phyloP scores from a whole-genome alignment of 257 asterid species.

The Salvia rosmarinus region DNA sequence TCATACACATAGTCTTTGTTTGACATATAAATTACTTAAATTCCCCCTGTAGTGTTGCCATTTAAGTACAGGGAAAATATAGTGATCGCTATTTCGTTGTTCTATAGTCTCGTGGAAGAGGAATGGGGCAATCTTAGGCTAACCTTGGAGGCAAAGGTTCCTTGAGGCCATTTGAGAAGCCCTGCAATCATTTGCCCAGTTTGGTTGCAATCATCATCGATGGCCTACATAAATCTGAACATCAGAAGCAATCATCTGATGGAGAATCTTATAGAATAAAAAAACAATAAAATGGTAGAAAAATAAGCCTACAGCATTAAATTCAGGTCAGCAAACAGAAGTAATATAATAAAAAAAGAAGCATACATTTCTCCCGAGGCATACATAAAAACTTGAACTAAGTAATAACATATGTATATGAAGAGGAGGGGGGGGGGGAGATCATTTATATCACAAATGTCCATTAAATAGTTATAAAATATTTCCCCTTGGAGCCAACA shows the following conservation, averaged over 20 bases:
- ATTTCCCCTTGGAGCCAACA: neutral
- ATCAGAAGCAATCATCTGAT: constrained; percentile 40
- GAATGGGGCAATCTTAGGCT: constrained; percentile 23
- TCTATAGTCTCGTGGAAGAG: neutral
- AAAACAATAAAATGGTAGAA: too few relatives aligned
- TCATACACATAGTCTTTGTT: too few relatives aligned
- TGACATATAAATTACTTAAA: too few relatives aligned
- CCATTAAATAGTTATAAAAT: neutral
- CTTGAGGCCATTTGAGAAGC: constrained; percentile 95
- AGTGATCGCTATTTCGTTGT: neutral
- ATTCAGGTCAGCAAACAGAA: too few relatives aligned
- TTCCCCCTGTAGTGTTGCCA: neutral
- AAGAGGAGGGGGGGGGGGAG: too few relatives aligned
- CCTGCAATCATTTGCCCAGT: constrained; percentile 98
- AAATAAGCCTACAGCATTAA: too few relatives aligned
- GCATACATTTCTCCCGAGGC: too few relatives aligned
- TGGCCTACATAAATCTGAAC: constrained; percentile 59
- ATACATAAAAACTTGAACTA: too few relatives aligned
- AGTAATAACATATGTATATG: too few relatives aligned
- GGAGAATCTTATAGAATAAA: too few relatives aligned
- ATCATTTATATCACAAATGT: neutral
- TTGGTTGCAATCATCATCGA: constrained; percentile 88
- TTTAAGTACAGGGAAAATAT: neutral
- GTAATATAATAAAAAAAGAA: too few relatives aligned
- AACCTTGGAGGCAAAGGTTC: constrained; percentile 95